phyloP scores from a whole-genome alignment of 2,329 filamentous ascomycete species.

The Thelonectria olida region DNA sequence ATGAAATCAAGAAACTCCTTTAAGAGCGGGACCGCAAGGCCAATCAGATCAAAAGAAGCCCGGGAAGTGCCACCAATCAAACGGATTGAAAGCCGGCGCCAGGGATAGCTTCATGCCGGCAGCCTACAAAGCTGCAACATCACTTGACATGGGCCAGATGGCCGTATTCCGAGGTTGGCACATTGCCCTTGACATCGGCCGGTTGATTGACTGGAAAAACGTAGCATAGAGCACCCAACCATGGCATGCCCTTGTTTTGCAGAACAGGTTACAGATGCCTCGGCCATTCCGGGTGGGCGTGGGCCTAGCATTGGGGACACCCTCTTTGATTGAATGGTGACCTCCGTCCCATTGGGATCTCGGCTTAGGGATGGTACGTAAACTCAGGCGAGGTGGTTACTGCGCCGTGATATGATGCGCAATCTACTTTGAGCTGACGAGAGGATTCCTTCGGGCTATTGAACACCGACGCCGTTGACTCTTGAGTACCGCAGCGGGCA shows the following conservation, averaged over 20 bases:
- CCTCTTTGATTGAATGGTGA: too few relatives aligned
- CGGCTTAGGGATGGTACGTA: not conserved
- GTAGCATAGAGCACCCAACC: not conserved
- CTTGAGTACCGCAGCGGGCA: not conserved
- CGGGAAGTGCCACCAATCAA: not conserved
- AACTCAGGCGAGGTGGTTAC: not conserved
- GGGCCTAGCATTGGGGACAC: too few relatives aligned
- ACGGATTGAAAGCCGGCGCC: slow-evolving; percentile 19
- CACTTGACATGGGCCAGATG: not conserved
- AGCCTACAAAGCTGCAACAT: slow-evolving; percentile 6
- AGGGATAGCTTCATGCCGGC: not conserved
- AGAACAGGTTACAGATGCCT: too few relatives aligned
- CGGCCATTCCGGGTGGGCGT: too few relatives aligned
- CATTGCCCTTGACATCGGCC: not conserved
- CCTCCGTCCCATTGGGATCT: too few relatives aligned
- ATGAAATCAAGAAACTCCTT: not conserved
- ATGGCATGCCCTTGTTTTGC: too few relatives aligned
- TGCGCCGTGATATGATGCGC: not conserved
- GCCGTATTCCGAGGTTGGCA: not conserved
- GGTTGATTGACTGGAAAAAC: not conserved
- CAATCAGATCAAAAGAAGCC: slow-evolving; percentile 3
- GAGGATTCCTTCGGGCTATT: not conserved
- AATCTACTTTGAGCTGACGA: not conserved
- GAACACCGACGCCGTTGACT: not conserved
- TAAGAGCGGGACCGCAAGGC: not conserved